Percentiles rank a stretch among this genome's conserved stretches.
Conservation (phyloP, 495 filamentous ascomycete species). For the Opeltia flavorubescens region DNA sequence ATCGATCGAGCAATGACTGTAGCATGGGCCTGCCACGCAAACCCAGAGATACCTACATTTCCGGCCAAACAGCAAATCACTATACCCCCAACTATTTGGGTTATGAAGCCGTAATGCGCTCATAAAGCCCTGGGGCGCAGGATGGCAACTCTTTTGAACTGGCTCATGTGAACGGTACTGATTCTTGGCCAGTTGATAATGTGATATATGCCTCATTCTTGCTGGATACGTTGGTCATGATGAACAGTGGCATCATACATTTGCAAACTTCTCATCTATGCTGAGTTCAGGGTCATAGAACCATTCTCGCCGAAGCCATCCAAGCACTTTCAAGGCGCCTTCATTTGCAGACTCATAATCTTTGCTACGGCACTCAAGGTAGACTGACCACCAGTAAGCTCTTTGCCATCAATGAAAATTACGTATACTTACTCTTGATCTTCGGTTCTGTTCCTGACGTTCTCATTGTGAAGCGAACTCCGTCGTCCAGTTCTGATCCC, state of each 20-base stretch:
- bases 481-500: slow-evolving; percentile 20
- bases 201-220: too few relatives aligned
- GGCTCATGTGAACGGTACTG: too few relatives aligned
- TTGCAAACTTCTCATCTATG: slow-evolving; percentile 9
- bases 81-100: too few relatives aligned
- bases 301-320: slow-evolving; percentile 43
- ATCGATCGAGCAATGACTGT: too few relatives aligned
- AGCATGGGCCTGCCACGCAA: too few relatives aligned
- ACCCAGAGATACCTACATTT: too few relatives aligned
- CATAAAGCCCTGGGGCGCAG: too few relatives aligned
- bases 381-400: slow-evolving; percentile 26
- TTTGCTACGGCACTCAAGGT: slow-evolving; percentile 39
- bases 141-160: too few relatives aligned
- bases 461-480: slow-evolving; percentile 50
- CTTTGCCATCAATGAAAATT: not conserved
- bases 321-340: slow-evolving; percentile 38
- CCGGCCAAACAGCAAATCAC: too few relatives aligned
- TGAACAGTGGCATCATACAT: not conserved
- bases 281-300: slow-evolving; percentile 21
- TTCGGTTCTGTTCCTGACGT: slow-evolving; percentile 62
- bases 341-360: slow-evolving; percentile 32
- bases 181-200: too few relatives aligned
- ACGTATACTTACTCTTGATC: slow-evolving; percentile 37
- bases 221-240: too few relatives aligned
- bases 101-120: too few relatives aligned